A percentile compares a stretch with the other conserved stretches of the same genome.
Conservation (phyloP, 106 monocot genomes). For the Narthecium ossifragum region DNA sequence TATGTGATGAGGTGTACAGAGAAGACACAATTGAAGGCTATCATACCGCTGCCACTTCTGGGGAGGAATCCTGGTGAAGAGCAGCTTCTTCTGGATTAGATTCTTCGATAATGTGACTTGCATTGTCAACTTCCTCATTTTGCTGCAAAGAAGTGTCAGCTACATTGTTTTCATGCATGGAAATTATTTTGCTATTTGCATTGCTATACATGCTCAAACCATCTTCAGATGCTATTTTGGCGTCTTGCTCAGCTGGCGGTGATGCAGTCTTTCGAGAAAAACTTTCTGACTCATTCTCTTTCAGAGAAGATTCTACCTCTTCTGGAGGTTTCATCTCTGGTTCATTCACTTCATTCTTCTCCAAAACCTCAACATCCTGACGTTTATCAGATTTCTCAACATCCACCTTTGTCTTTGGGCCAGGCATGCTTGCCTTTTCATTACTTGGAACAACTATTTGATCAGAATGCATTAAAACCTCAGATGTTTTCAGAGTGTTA, state of each 20-base stretch:
- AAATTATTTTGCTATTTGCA: not conserved
- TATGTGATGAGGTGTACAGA: no score
- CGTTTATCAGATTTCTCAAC: constrained; percentile 14
- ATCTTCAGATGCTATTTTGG: constrained; percentile 13
- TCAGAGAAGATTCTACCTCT: constrained; percentile 3
- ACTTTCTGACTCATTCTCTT: constrained; percentile 21
- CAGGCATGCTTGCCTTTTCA: constrained; percentile 11
- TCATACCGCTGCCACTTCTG: constrained; percentile 25
- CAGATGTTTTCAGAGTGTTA: constrained; percentile 6
- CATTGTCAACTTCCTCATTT: constrained; percentile 1
- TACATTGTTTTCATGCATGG: constrained; percentile 7
- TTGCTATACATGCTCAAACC: constrained; percentile 1
- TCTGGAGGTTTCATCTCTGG: not conserved
- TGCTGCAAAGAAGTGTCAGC: constrained; percentile 15
- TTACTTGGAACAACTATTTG: constrained; percentile 14
- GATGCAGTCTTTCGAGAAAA: constrained; percentile 5
- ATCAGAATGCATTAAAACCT: constrained; percentile 17
- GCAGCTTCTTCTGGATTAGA: not conserved
- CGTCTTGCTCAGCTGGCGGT: constrained; percentile 21
- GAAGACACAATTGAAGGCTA: not conserved
- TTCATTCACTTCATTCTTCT: constrained; percentile 11
- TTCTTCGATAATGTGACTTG: constrained; percentile 14
- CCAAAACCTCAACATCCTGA: constrained; percentile 5
- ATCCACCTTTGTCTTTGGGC: constrained; percentile 17
- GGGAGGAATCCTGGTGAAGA: not conserved